Conservation (phyloP, 805 yeast genomes). For the Nakazawaea holstii region DNA sequence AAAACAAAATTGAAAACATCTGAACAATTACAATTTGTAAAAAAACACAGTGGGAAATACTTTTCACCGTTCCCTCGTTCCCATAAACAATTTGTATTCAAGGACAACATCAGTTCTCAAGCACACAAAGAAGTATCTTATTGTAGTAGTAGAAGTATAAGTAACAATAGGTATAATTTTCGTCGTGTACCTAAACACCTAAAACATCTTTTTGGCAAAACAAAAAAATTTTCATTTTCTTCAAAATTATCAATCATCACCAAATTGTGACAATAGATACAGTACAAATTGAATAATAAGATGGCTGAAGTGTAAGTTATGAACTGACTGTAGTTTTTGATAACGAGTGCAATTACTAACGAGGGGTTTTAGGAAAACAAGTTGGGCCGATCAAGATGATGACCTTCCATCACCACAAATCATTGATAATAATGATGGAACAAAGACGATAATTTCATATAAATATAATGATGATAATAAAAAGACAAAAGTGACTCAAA, state of each 20-base stretch:
- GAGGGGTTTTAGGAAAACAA: background rate
- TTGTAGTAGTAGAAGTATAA: too few relatives aligned
- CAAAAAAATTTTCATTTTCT: background rate
- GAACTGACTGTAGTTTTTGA: background rate
- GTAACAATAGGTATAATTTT: background rate
- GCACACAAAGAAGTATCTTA: too few relatives aligned
- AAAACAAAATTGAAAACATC: too few relatives aligned
- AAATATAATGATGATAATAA: conserved; percentile 72
- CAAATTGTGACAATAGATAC: too few relatives aligned
- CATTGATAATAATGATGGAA: conserved; percentile 77
- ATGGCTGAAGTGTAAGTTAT: conserved; percentile 8
- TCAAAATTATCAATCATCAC: too few relatives aligned
- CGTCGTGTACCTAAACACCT: background rate
- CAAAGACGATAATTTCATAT: conserved; percentile 80
- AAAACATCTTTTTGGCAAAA: background rate
- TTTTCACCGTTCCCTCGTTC: too few relatives aligned
- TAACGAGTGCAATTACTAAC: too few relatives aligned
- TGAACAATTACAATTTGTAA: too few relatives aligned
- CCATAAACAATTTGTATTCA: too few relatives aligned
- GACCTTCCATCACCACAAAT: conserved; percentile 71
- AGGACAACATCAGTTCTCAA: too few relatives aligned
- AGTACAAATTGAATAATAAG: too few relatives aligned
- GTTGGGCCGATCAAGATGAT: conserved; percentile 72
- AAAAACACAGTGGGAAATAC: too few relatives aligned
- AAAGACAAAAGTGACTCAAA: conserved; percentile 84